These are phyloP conservation scores for Russula emetica DNA, from an alignment of 768 basidiomycete genomes.

Conservation along the genomic window DNA sequence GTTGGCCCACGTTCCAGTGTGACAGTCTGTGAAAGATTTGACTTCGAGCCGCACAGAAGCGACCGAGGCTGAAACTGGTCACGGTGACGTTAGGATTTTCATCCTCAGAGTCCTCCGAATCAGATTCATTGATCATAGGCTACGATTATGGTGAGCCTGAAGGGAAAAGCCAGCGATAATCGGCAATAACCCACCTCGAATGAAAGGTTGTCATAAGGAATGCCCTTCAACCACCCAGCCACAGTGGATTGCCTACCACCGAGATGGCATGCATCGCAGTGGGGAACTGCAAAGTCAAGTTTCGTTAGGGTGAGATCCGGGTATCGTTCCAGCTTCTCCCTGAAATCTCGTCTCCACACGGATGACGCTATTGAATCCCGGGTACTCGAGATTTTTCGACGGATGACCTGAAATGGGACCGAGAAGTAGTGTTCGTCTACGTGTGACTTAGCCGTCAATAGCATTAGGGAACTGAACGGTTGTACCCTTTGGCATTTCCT, in stretches of 20 bases:
- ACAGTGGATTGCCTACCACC: conserved; percentile 64
- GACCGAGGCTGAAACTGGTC: conserved; percentile 59
- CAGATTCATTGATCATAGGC: conserved; percentile 18
- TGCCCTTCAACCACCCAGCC: conserved; percentile 57
- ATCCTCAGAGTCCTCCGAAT: conserved; percentile 32
- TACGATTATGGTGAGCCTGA: conserved; percentile 2
- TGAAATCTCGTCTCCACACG: conserved; percentile 73
- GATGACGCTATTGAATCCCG: conserved; percentile 78
- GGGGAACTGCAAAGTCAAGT: conserved; percentile 53
- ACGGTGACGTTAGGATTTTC: conserved; percentile 17
- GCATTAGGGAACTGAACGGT: conserved; percentile 1
- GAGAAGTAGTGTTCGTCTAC: conserved; percentile 67
- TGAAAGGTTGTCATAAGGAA: conserved; percentile 64
- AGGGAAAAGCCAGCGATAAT: background rate
- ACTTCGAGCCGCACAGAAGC: conserved; percentile 71
- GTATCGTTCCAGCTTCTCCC: conserved; percentile 55
- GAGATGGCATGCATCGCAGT: conserved; percentile 82
- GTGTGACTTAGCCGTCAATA: conserved; percentile 26
- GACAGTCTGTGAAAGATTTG: conserved; percentile 64
- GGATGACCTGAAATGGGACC: conserved; percentile 59
- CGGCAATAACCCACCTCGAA: conserved; percentile 48
- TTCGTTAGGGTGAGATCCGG: conserved; percentile 55
- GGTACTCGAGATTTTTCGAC: conserved; percentile 65
- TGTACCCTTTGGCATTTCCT: conserved; percentile 49
- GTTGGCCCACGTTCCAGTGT: conserved; percentile 73